Conservation (phyloP, 495 filamentous ascomycete genomes). For the Peziza echinospora region DNA sequence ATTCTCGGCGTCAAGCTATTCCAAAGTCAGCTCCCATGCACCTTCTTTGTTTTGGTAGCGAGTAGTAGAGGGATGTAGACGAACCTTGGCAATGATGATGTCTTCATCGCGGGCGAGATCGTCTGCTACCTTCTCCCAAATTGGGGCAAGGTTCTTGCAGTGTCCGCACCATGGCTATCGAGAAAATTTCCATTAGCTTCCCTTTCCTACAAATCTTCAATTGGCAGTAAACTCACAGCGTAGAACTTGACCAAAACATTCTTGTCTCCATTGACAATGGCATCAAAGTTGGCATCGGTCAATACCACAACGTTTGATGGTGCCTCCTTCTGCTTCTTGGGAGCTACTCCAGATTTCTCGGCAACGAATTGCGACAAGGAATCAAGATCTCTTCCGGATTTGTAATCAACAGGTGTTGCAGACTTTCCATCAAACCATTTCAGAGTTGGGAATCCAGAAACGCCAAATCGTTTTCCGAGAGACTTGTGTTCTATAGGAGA, state of each 20-base stretch:
- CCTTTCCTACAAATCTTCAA: neutral
- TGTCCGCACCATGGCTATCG: slow-evolving; percentile 41
- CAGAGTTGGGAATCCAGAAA: slow-evolving; percentile 88
- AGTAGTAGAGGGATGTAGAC: slow-evolving; percentile 44
- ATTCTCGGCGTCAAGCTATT: slow-evolving; percentile 28
- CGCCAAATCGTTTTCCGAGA: slow-evolving; percentile 62
- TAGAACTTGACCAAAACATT: slow-evolving; percentile 79
- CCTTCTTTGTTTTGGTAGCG: slow-evolving; percentile 1
- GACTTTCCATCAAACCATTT: slow-evolving; percentile 98
- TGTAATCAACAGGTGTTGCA: slow-evolving; percentile 67
- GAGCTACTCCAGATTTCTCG: slow-evolving; percentile 69
- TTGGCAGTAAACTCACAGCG: slow-evolving; percentile 6
- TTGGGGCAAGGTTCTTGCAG: slow-evolving; percentile 85
- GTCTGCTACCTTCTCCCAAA: slow-evolving; percentile 68
- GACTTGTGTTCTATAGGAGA: slow-evolving; percentile 38
- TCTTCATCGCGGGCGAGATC: slow-evolving; percentile 57
- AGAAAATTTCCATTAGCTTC: slow-evolving; percentile 1
- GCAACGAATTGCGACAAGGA: slow-evolving; percentile 58
- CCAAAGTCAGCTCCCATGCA: neutral
- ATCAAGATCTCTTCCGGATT: slow-evolving; percentile 70
- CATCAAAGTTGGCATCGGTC: slow-evolving; percentile 53
- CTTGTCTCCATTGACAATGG: slow-evolving; percentile 57
- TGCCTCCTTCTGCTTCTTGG: slow-evolving; percentile 45
- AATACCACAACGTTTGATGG: slow-evolving; percentile 59
- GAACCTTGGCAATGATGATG: slow-evolving; percentile 82